Conservation (phyloP, 2,329 filamentous ascomycete species). For the Alternaria brassicae region DNA sequence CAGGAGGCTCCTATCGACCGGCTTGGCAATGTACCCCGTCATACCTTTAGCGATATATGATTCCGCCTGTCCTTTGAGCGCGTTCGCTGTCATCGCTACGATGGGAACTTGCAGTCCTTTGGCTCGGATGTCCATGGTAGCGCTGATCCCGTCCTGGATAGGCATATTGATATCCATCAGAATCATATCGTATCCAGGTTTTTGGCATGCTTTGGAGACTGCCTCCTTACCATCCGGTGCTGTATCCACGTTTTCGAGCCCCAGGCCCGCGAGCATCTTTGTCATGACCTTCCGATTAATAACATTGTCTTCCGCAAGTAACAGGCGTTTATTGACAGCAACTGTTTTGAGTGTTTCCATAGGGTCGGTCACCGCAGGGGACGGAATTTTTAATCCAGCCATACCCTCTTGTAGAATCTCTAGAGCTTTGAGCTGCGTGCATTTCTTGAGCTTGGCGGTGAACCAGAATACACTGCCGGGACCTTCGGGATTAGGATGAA, state of each 20-base stretch:
- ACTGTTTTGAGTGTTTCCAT: constrained; percentile 32
- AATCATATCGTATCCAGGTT: constrained; percentile 35
- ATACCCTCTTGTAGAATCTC: constrained; percentile 23
- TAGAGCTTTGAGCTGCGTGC: constrained; percentile 29
- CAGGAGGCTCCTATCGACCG: constrained; percentile 59
- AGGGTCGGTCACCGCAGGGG: constrained; percentile 15
- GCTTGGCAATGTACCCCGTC: constrained; percentile 64
- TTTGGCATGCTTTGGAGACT: constrained; percentile 35
- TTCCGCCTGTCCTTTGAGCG: constrained; percentile 63
- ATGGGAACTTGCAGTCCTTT: constrained; percentile 50
- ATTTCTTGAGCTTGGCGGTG: constrained; percentile 48
- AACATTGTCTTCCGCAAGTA: constrained; percentile 58
- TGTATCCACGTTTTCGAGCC: constrained; percentile 45
- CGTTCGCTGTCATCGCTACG: constrained; percentile 64
- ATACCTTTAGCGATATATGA: constrained; percentile 62
- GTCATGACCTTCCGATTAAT: constrained; percentile 58
- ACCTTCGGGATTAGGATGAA: constrained; percentile 55
- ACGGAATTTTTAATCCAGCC: constrained; percentile 12
- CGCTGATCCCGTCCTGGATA: constrained; percentile 39
- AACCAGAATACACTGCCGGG: constrained; percentile 62
- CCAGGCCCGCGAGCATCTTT: constrained; percentile 54
- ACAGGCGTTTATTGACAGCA: constrained; percentile 34
- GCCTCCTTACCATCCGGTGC: constrained; percentile 55
- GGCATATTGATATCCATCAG: constrained; percentile 51
- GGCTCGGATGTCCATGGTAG: constrained; percentile 37